Evolutionary conservation across 2,329 filamentous ascomycete species (phyloP), one percentile per base, ranked within the genome.

Genomic region (Mycogone perniciosa): DNA sequence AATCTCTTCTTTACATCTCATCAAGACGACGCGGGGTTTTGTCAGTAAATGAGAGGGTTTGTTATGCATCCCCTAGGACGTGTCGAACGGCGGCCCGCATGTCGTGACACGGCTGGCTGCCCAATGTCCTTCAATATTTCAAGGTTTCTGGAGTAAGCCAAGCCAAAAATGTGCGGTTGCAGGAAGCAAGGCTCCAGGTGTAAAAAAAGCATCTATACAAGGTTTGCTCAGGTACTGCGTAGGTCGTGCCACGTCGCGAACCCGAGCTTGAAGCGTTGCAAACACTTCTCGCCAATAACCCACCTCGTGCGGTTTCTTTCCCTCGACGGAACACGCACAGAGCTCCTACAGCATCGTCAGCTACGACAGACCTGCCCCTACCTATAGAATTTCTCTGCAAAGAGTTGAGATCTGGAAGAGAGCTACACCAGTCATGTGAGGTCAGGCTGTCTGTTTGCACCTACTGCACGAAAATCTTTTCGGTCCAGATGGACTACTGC

Each of bases 401-500:
- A 33, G 40, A 31, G 29, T 13, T 29, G 37, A 33, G 8, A 35
- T 2, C 31, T 27, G 13, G 39, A 41, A 6, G 3, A 7, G 4
- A n/a, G 13, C 27, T 35, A 41, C 41, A 20, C 20, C 20, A 20
- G 20, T 20, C 41, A 52, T 52, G 51, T 45, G 41, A 52, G 31
- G 46, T 52, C 13, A 45, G 43, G 13, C 46, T 52, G n/a, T 49
- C 46, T 11, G 37, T 50, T n/a, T 52, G 51, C 46, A 13, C 31
- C 26, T 41, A 45, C 20, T 52, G 51, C 51, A 48, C 20, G 20
- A 44, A 37, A 35, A 30, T 52, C n/a, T 52, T 50, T 27, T 40
- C 41, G 38, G 51, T 44, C 34, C 50, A 39, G 41, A 45, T 52
- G 51, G 27, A 44, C 13, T 49, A 52, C 30, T 50, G 51, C 41